These are phyloP conservation scores for Pachyrhizus erosus DNA, from an alignment of 306 rosid species.

Conservation along the genomic window DNA sequence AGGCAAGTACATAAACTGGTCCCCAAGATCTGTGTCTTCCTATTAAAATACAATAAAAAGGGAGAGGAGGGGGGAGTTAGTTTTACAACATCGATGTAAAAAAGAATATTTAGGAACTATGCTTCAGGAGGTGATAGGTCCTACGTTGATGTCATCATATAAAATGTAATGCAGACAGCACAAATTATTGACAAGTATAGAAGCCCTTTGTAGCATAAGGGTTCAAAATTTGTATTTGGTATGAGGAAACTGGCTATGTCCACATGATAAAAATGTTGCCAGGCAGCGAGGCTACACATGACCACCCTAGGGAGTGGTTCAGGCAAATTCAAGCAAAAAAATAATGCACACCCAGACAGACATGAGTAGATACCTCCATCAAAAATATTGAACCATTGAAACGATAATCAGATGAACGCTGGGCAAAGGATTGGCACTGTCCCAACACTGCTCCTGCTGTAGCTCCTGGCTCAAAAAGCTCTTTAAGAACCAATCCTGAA, in stretches of 20 bases:
- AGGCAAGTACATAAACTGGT: constrained; percentile 60
- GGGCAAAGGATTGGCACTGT: constrained; percentile 65
- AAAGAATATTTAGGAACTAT: constrained; percentile 17
- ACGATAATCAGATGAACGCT: constrained; percentile 59
- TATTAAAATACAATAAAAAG: constrained; percentile 41
- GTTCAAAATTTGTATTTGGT: not conserved
- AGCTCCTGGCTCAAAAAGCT: constrained; percentile 74
- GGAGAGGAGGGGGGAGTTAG: not conserved
- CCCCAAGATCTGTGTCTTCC: constrained; percentile 77
- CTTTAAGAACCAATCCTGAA: constrained; percentile 82
- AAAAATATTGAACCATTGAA: constrained; percentile 57
- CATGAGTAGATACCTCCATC: constrained; percentile 56
- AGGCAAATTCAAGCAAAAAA: constrained; percentile 12
- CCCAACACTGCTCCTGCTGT: constrained; percentile 63
- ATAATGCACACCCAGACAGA: constrained; percentile 12
- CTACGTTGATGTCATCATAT: not conserved
- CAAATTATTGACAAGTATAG: constrained; percentile 11
- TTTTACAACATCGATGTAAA: constrained; percentile 9
- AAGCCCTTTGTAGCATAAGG: not conserved
- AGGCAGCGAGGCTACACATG: not conserved
- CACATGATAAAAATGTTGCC: not conserved
- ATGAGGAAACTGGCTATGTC: not conserved
- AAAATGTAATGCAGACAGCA: constrained; percentile 22
- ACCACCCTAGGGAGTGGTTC: not conserved
- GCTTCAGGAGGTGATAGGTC: not conserved